Percentiles rank a stretch among this genome's conserved stretches.
Evolutionary conservation across 1,284 basidiomycete genomes (phyloP).

Genomic region (Ustilago loliicola): DNA sequence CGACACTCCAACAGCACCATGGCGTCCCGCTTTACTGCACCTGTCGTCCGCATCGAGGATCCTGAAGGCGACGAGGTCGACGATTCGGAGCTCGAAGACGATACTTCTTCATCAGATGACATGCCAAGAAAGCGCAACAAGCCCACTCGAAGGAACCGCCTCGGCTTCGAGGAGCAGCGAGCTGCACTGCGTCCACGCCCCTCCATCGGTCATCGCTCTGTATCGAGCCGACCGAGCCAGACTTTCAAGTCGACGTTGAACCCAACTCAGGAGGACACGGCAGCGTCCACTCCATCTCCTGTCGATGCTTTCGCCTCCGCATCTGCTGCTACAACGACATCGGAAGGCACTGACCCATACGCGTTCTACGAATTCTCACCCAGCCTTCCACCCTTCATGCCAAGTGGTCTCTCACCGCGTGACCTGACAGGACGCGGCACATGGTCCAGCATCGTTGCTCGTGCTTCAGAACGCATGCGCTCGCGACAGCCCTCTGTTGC

Average conservation of each 20-base stretch:
- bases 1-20: conserved; percentile 27
- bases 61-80: conserved; percentile 39
- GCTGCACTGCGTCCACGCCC: conserved; percentile 22
- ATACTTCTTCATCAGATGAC: conserved; percentile 18
- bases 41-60: conserved; percentile 38
- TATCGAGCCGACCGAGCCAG: conserved; percentile 12
- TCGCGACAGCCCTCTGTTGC: conserved; percentile 38
- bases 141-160: conserved; percentile 13
- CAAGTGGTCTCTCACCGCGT: conserved; percentile 42
- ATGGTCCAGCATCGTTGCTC: conserved; percentile 60
- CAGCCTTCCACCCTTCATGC: conserved; percentile 61
- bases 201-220: conserved; percentile 5
- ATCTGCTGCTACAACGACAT: not conserved
- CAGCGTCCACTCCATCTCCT: not conserved
- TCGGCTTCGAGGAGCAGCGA: conserved; percentile 55
- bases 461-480: conserved; percentile 36
- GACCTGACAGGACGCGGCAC: conserved; percentile 60
- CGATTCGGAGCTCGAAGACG: conserved; percentile 28
- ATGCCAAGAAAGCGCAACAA: conserved; percentile 49
- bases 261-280: conserved; percentile 5
- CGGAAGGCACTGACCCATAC: conserved; percentile 36
- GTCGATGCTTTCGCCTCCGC: not conserved
- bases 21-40: conserved; percentile 34
- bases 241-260: conserved; percentile 18
- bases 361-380: conserved; percentile 62